Base-by-base conservation (phyloP, 2,329 filamentous ascomycete genomes). In the Microsporum audouinii region DNA sequence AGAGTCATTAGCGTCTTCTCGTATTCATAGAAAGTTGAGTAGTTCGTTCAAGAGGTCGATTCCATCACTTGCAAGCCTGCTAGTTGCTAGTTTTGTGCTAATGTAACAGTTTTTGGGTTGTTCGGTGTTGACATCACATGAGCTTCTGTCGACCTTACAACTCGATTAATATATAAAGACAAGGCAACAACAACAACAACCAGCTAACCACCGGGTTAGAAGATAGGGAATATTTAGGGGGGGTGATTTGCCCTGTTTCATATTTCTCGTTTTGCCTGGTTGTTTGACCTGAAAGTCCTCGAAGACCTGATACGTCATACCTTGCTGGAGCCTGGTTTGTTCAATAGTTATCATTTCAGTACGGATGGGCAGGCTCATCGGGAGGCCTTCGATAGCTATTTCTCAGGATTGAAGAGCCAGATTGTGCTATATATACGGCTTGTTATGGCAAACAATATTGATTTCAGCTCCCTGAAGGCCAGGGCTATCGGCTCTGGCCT, bases 401-500 rank as follows among this genome's bases (percentile, higher is more conserved):
- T 12, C 12, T 10, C n/a, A 6, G 10, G 31, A 5, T 27, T 53
- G 27, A 6, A n/a, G 4, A 34, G 27, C 2, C 7, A n/a, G 29
- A 2, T 33, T 5, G 33, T 33, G 27, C 29, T 33, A 53, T 34
- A 7, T 8, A n/a, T 3, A n/a, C 29, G 49, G 29, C 14, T 12
- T 17, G 51, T 31, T 49, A 65, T 65, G 64, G 60, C 64, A 29
- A 57, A 87, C 69, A 82, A 85, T 39, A 83, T 81, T 62, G 82
- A 85, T 67, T 84, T 82, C 68, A 80, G 80, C 70, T 80, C 87
- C 70, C 80, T 99, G 66, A 88, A 90, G 70, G 91, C 92, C 67
- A 88, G 90, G 69, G 94, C 94, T 31, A 83, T 99, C 78, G 85
- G 83, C 61, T 87, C 89, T 61, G 89, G 89, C 66, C 88, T 91